Evolutionary conservation across 257 asterid genomes (phyloP).

Genomic region (Penstemon newberryi): DNA sequence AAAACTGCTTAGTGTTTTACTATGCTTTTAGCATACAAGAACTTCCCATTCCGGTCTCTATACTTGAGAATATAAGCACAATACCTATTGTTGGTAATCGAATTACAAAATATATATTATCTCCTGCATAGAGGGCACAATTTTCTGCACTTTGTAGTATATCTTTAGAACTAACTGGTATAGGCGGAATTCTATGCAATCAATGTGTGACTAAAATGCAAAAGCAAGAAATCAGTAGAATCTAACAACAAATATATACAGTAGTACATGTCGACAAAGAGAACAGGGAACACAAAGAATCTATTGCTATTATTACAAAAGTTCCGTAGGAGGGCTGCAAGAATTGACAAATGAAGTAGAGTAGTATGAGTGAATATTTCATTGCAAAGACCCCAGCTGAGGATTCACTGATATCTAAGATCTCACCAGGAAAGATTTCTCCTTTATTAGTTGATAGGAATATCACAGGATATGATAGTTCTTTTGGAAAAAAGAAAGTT

Average conservation of each 20-base stretch:
- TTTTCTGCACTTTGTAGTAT: background rate
- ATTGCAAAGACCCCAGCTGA: no score
- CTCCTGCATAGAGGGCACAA: conserved; percentile 5
- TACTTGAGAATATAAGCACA: conserved; percentile 3
- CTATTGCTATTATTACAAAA: background rate
- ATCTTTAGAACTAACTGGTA: background rate
- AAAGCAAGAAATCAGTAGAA: background rate
- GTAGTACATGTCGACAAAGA: background rate
- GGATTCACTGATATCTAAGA: no score
- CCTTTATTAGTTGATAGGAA: no score
- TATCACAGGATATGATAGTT: no score
- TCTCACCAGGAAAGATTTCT: no score
- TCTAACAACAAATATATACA: background rate
- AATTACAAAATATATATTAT: background rate
- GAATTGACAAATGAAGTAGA: conserved; percentile 6
- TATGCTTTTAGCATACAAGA: conserved; percentile 1
- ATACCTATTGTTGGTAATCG: background rate
- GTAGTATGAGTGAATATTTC: no score
- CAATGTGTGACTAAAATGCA: background rate
- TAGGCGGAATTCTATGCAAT: background rate
- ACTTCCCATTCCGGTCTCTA: conserved; percentile 10
- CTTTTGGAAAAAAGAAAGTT: no score
- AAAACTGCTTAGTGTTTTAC: background rate
- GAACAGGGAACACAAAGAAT: background rate
- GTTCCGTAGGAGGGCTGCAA: conserved; percentile 9